Base-by-base conservation (phyloP, 2,329 filamentous ascomycete genomes). In the Monilinia fructicola region DNA sequence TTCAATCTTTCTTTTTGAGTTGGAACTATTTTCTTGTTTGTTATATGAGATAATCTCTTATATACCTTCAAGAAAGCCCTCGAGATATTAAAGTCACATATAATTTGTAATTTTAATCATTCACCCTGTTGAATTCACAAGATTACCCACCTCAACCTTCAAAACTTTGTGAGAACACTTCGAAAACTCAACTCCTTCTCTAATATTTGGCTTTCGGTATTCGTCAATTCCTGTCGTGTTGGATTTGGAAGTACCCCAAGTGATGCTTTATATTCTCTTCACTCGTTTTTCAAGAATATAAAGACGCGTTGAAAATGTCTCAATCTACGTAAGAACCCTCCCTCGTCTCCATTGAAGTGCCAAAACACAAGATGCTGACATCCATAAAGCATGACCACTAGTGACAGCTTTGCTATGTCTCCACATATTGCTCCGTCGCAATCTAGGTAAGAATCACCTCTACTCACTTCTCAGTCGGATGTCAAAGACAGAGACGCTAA, bases 261-360 rank as follows among this genome's bases (percentile, higher is more conserved):
- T 26, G 4, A 11, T 16, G 38, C 14, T 38, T 14, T 26, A 21
- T 18, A 26, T 38, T 50, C n/a, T 14, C 21, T 9, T 23, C 4
- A 0, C 6, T 7, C 4, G 12, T 50, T 60, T 12, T 16, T 2
- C 31, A 10, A 23, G 44, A 7, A 38, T 12, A 26, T 26, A 38
- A 50, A 23, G 21, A 38, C 44, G 28, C n/a, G 31, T 16, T 14
- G 40, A 42, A 42, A 42, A 61, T 61, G 58, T 38, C 58, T 4
- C 9, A 61, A 9, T 61, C 58, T 11, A 61, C 31, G 58, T 61
- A 38, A 61, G 58, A 50, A 61, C 12, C 0, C 46, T 12, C 31
- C 5, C 7, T 12, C 31, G 0, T 3, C 4, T 50, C 14, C 6
- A 11, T 21, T 50, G 12, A 50, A 26, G 10, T 4, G 4, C 11